A percentile compares a stretch with the other conserved stretches of the same genome.
Conservation (phyloP, 192 early-diverging fungal genomes). For the Coemansia sp. region DNA sequence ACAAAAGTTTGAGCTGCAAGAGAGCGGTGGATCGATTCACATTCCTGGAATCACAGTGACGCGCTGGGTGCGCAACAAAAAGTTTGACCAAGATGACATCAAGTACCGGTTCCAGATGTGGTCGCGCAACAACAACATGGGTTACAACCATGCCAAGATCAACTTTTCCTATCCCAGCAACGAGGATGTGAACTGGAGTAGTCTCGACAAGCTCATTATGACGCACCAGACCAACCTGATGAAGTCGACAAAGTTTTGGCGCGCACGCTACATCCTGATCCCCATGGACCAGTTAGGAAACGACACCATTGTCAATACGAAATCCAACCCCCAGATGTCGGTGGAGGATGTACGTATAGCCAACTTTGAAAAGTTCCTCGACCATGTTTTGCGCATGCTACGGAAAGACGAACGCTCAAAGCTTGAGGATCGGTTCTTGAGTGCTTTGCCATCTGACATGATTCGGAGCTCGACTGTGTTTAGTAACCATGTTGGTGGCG, state of each 20-base stretch:
- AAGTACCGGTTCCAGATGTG: constrained; percentile 80
- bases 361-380: constrained; percentile 82
- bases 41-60: constrained; percentile 78
- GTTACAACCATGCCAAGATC: constrained; percentile 57
- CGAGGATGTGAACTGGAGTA: constrained; percentile 89
- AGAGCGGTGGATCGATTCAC: constrained; percentile 51
- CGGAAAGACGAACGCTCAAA: constrained; percentile 17
- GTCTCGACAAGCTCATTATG: constrained; percentile 84
- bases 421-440: constrained; percentile 33
- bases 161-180: constrained; percentile 74
- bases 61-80: constrained; percentile 70
- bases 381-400: constrained; percentile 49
- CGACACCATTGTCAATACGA: constrained; percentile 51
- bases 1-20: constrained; percentile 73
- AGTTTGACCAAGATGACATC: constrained; percentile 57
- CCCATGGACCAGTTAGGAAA: constrained; percentile 66
- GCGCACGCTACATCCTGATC: constrained; percentile 85
- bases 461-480: constrained; percentile 1
- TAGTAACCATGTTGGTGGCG: not conserved
- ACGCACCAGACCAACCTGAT: constrained; percentile 81
- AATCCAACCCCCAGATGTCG: constrained; percentile 62
- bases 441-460: constrained; percentile 25
- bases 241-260: constrained; percentile 77
- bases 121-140: constrained; percentile 63
- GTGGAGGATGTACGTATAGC: constrained; percentile 86